Conservation (phyloP, 495 filamentous ascomycete species). For the Talaromyces nanjingensis region DNA sequence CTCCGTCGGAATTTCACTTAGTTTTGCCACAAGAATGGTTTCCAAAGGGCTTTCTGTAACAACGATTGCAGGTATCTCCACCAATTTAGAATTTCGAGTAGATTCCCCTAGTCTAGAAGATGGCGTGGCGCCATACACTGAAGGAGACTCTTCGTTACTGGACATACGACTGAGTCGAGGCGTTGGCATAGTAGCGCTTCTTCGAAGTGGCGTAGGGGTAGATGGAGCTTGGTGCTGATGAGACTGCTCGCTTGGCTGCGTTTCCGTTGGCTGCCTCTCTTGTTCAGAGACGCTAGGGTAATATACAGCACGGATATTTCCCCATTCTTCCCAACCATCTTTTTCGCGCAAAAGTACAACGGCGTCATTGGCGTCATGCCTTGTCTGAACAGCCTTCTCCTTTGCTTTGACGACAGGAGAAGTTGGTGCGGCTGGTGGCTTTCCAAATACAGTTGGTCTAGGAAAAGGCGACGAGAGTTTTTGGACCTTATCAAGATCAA, state of each 20-base stretch:
- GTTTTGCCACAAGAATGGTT: conserved; percentile 55
- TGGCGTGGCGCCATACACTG: conserved; percentile 18
- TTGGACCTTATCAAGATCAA: conserved; percentile 82
- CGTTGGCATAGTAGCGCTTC: conserved; percentile 47
- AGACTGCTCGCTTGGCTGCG: conserved; percentile 6
- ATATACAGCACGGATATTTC: conserved; percentile 56
- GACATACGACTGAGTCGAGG: conserved; percentile 41
- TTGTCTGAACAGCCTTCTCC: conserved; percentile 53
- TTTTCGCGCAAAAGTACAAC: conserved; percentile 56
- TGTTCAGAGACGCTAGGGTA: conserved; percentile 41
- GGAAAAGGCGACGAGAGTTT: conserved; percentile 77
- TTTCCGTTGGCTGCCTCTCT: conserved; percentile 20
- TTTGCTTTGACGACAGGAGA: conserved; percentile 50
- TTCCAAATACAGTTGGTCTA: conserved; percentile 47
- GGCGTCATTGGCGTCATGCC: conserved; percentile 66
- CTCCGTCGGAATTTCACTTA: conserved; percentile 62
- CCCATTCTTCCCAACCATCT: conserved; percentile 60
- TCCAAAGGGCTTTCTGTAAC: conserved; percentile 56
- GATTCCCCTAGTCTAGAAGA: conserved; percentile 29
- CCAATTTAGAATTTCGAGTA: conserved; percentile 46
- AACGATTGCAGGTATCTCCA: conserved; percentile 63
- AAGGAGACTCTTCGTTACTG: conserved; percentile 48
- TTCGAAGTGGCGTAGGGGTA: conserved; percentile 46
- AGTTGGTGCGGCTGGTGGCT: conserved; percentile 28
- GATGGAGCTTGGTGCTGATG: conserved; percentile 28